phyloP scores from a whole-genome alignment of 73 alveolate genomes.

The Tetrahymena borealis region DNA sequence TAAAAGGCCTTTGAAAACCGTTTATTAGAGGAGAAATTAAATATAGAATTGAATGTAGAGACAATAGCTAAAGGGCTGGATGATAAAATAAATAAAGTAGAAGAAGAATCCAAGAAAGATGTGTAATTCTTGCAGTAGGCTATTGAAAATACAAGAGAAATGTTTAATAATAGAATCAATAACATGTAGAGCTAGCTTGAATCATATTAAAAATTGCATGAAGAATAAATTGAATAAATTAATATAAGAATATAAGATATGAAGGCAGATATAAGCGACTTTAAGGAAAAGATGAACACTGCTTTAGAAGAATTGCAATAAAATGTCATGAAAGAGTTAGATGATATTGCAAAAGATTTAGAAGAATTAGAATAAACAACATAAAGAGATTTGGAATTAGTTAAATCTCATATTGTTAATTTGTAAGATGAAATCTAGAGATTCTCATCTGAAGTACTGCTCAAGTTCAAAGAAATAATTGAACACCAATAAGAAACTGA shows the following conservation, averaged over 20 bases:
- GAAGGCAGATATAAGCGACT: neutral
- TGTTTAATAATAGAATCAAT: neutral
- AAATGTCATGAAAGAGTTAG: neutral
- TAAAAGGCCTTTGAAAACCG: slow-evolving; percentile 8
- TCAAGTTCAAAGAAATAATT: neutral
- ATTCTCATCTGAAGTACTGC: neutral
- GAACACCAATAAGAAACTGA: neutral
- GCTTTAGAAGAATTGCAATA: neutral
- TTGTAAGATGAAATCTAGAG: neutral
- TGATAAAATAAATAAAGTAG: slow-evolving; percentile 28
- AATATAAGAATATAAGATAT: neutral
- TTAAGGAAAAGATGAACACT: neutral
- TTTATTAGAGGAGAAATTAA: slow-evolving; percentile 4
- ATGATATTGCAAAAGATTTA: neutral
- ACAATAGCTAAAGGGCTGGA: neutral
- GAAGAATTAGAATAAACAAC: neutral
- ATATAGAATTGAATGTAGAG: neutral
- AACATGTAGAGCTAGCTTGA: neutral
- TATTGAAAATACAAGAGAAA: slow-evolving; percentile 2
- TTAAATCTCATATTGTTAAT: neutral
- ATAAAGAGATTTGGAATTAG: neutral
- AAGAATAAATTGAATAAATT: neutral
- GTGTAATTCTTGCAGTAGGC: slow-evolving; percentile 8
- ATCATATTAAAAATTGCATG: neutral
- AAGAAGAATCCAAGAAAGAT: slow-evolving; percentile 12